These are phyloP conservation scores for Kockiozyma suomiensis DNA, from an alignment of 805 yeast species.

Conservation along the genomic window DNA sequence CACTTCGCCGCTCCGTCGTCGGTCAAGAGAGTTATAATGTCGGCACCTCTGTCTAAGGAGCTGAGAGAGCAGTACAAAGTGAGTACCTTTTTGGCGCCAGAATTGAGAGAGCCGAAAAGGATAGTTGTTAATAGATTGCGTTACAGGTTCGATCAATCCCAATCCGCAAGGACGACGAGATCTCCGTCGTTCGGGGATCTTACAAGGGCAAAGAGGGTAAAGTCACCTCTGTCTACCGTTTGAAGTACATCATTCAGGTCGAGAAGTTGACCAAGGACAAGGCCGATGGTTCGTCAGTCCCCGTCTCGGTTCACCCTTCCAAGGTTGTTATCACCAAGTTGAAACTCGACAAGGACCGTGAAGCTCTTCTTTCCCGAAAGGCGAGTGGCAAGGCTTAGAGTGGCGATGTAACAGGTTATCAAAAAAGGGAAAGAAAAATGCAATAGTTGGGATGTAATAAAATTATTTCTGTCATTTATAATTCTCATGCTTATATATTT, in stretches of 20 bases:
- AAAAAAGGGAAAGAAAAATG: conserved; percentile 6
- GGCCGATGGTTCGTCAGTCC: conserved; percentile 96
- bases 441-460: conserved; percentile 19
- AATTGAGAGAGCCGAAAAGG: not conserved
- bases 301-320: conserved; percentile 97
- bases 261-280: conserved; percentile 97
- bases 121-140: not conserved
- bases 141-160: conserved; percentile 78
- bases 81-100: too few species aligned
- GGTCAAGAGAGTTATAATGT: conserved; percentile 88
- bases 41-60: conserved; percentile 99
- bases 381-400: conserved; percentile 24
- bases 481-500: conserved; percentile 13
- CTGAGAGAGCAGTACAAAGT: conserved; percentile 92
- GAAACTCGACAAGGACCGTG: conserved; percentile 98
- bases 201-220: conserved; percentile 99
- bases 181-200: conserved; percentile 95
- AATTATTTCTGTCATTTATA: conserved; percentile 12
- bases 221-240: conserved; percentile 97
- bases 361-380: conserved; percentile 70
- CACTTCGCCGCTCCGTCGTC: conserved; percentile 98
- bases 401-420: not conserved
- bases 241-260: conserved; percentile 93
- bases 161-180: conserved; percentile 97
- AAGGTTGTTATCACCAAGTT: conserved; percentile 98